Conservation (phyloP, 257 asterid genomes). For the Gentiana macrophylla region DNA sequence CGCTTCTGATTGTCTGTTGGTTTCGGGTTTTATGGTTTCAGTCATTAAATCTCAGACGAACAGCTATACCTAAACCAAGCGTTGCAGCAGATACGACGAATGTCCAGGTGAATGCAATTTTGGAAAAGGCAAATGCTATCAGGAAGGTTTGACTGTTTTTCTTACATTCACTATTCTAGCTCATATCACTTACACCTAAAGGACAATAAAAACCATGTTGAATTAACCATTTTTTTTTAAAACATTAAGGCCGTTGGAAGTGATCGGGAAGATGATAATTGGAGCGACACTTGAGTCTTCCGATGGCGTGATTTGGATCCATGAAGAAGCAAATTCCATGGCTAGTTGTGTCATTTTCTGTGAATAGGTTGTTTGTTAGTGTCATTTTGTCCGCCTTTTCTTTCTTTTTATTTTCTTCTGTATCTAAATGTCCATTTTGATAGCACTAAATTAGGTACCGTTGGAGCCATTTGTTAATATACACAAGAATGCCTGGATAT, state of each 20-base stretch:
- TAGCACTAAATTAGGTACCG: constrained; percentile 3
- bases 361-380: constrained; percentile 15
- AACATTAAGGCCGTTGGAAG: constrained; percentile 77
- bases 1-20: no score
- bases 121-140: constrained; percentile 82
- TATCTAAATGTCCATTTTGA: not conserved
- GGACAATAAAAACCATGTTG: not conserved
- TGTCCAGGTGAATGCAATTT: constrained; percentile 67
- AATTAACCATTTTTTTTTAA: not conserved
- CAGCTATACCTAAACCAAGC: constrained; percentile 39
- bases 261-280: constrained; percentile 48
- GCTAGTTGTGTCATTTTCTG: constrained; percentile 8
- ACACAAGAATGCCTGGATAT: no score
- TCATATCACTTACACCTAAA: not conserved
- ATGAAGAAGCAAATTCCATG: constrained; percentile 1
- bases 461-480: no score
- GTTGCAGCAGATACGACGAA: constrained; percentile 32
- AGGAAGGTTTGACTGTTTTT: constrained; percentile 55
- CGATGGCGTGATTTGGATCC: not conserved
- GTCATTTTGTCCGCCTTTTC: constrained; percentile 8
- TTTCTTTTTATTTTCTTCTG: not conserved
- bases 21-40: constrained; percentile 16
- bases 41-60: constrained; percentile 83
- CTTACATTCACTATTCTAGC: constrained; percentile 8
- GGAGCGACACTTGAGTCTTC: constrained; percentile 33